Evolutionary conservation across 179 eudicot species (phyloP).

Genomic region (Carnegiea gigantea): DNA sequence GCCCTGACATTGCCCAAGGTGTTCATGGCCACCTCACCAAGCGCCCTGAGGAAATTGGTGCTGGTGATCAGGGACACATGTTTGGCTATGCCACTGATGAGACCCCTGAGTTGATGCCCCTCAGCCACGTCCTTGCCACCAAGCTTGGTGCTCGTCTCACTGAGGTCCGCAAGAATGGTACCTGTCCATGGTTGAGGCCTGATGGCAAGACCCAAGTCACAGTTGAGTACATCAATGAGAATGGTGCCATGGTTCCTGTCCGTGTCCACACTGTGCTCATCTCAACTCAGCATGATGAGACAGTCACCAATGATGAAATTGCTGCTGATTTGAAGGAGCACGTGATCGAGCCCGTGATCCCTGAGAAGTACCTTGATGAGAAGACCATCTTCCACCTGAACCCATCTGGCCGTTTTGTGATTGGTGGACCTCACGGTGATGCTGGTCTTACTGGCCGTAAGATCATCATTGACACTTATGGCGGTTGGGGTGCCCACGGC

Average conservation of each 20-base stretch:
- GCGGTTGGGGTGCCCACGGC: constrained; percentile 89
- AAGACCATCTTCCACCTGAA: constrained; percentile 89
- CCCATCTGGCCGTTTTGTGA: constrained; percentile 85
- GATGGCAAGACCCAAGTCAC: constrained; percentile 82
- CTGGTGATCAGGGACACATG: constrained; percentile 89
- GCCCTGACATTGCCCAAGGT: constrained; percentile 77
- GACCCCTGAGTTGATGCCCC: constrained; percentile 78
- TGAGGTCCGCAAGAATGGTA: constrained; percentile 71
- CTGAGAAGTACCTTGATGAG: constrained; percentile 84
- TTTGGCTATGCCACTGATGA: constrained; percentile 90
- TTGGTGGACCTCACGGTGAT: constrained; percentile 89
- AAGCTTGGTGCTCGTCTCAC: constrained; percentile 77
- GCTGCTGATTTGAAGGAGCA: constrained; percentile 79
- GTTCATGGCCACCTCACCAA: constrained; percentile 82
- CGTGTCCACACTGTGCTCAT: constrained; percentile 50
- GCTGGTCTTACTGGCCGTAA: constrained; percentile 91
- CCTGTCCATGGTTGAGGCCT: constrained; percentile 89
- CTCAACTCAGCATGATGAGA: constrained; percentile 51
- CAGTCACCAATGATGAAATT: constrained; percentile 54
- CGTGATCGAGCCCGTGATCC: constrained; percentile 73
- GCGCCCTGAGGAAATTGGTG: constrained; percentile 84
- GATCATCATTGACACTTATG: constrained; percentile 77
- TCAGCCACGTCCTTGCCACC: constrained; percentile 82
- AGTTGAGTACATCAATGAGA: constrained; percentile 42
- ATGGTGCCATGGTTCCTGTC: constrained; percentile 49